Conservation (phyloP, 1,284 basidiomycete genomes). For the Cutaneotrichosporon sp. region DNA sequence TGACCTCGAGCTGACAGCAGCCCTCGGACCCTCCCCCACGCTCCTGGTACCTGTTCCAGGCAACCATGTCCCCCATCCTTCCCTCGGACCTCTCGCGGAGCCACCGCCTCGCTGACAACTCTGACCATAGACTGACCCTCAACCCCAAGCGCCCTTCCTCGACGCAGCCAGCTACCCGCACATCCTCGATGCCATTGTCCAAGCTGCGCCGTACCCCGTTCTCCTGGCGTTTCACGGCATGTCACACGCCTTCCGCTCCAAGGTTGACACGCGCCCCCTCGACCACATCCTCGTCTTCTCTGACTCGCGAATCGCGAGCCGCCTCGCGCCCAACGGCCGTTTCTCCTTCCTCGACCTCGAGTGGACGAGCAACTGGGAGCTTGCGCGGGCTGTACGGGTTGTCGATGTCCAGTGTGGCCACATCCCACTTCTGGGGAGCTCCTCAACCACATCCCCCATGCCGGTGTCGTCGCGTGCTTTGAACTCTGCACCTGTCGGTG, state of each 20-base stretch:
- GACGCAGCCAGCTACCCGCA: slow-evolving; percentile 13
- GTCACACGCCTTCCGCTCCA: neutral
- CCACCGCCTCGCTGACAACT: too few relatives aligned
- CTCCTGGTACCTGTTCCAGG: too few relatives aligned
- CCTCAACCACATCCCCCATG: too few relatives aligned
- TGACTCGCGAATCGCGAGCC: neutral
- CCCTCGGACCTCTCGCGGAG: too few relatives aligned
- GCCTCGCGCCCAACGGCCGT: neutral
- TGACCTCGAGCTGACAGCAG: too few relatives aligned
- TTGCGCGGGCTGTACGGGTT: neutral
- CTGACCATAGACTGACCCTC: too few relatives aligned
- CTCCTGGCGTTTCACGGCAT: slow-evolving; percentile 10
- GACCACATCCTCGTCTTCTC: neutral
- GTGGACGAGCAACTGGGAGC: neutral
- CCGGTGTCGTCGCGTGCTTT: too few relatives aligned
- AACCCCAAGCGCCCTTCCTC: neutral
- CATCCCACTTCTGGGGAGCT: too few relatives aligned
- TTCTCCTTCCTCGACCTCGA: neutral
- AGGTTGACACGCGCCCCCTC: neutral
- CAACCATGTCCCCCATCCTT: too few relatives aligned
- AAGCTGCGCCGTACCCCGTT: neutral
- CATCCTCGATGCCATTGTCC: slow-evolving; percentile 12
- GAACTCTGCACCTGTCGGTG: too few relatives aligned
- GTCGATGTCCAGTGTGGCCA: neutral
- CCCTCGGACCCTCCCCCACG: too few relatives aligned